These are phyloP conservation scores for Hypericum perforatum DNA, from an alignment of 345 rosid genomes.

Conservation along the genomic window DNA sequence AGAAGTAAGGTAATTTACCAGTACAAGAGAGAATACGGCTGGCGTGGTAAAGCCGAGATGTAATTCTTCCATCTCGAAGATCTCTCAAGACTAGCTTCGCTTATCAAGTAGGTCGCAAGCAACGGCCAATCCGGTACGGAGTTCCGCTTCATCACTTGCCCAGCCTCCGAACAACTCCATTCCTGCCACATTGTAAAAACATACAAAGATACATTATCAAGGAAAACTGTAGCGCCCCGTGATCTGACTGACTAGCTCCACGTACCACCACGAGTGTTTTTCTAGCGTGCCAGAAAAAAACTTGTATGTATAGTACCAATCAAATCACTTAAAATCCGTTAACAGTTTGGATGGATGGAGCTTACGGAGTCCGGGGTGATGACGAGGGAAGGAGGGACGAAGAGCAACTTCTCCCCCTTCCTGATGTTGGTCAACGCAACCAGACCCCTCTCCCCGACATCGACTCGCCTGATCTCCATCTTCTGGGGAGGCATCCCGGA, in stretches of 20 bases:
- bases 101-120: slow-evolving; percentile 72
- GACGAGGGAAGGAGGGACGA: slow-evolving; percentile 85
- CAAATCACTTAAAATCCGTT: too few relatives aligned
- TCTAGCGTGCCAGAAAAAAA: too few relatives aligned
- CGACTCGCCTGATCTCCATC: slow-evolving; percentile 69
- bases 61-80: slow-evolving; percentile 83
- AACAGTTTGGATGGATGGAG: neutral
- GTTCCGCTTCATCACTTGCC: slow-evolving; percentile 53
- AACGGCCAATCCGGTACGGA: slow-evolving; percentile 97
- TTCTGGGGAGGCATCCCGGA: slow-evolving; percentile 84
- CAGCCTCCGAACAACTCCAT: slow-evolving; percentile 68
- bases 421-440: slow-evolving; percentile 76
- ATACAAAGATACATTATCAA: neutral
- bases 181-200: slow-evolving; percentile 28
- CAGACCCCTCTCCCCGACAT: slow-evolving; percentile 82
- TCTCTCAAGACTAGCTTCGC: slow-evolving; percentile 72
- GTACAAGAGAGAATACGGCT: slow-evolving; percentile 88
- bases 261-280: too few relatives aligned
- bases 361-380: slow-evolving; percentile 79
- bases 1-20: slow-evolving; percentile 34
- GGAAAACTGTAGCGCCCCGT: too few relatives aligned
- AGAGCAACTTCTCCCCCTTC: slow-evolving; percentile 83
- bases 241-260: too few relatives aligned
- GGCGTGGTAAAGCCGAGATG: slow-evolving; percentile 77
- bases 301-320: too few relatives aligned